Conservation (phyloP, 163 green algal species). For the Volvox carteri region DNA sequence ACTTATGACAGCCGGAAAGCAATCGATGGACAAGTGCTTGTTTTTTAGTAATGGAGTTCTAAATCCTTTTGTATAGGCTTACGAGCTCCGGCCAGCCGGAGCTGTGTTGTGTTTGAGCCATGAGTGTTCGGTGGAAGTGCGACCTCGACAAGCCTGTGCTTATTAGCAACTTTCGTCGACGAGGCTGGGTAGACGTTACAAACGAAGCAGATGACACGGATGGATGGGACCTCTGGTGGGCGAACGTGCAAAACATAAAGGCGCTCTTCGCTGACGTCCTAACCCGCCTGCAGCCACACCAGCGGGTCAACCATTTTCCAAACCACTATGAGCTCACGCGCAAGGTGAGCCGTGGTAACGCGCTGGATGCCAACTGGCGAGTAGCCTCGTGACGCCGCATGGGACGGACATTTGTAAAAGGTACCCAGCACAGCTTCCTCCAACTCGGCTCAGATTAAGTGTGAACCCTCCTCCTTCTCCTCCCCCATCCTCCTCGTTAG, state of each 20-base stretch:
- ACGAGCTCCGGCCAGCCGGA: too few relatives aligned
- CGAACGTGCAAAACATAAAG: slow-evolving; percentile 71
- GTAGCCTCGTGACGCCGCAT: too few relatives aligned
- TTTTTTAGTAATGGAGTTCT: too few relatives aligned
- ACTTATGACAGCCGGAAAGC: slow-evolving; percentile 2
- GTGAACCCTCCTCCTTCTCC: too few relatives aligned
- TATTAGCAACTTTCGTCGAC: slow-evolving; percentile 71
- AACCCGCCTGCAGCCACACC: slow-evolving; percentile 70
- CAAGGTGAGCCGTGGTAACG: slow-evolving; percentile 67
- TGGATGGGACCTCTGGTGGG: slow-evolving; percentile 85
- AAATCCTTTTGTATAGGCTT: too few relatives aligned
- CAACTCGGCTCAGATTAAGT: too few relatives aligned
- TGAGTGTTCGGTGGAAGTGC: slow-evolving; percentile 65
- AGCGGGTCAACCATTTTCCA: slow-evolving; percentile 89
- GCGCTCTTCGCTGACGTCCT: slow-evolving; percentile 72
- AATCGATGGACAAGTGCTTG: too few relatives aligned
- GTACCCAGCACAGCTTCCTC: too few relatives aligned
- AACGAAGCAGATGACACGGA: slow-evolving; percentile 41
- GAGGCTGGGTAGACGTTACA: slow-evolving; percentile 64
- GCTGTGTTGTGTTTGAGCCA: not conserved
- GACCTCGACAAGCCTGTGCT: slow-evolving; percentile 82
- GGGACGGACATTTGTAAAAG: too few relatives aligned
- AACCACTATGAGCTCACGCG: slow-evolving; percentile 89
- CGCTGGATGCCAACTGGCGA: too few relatives aligned
- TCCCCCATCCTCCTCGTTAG: too few relatives aligned